Conservation (phyloP, 2,329 filamentous ascomycete species). For the Lachnum nothofagi region DNA sequence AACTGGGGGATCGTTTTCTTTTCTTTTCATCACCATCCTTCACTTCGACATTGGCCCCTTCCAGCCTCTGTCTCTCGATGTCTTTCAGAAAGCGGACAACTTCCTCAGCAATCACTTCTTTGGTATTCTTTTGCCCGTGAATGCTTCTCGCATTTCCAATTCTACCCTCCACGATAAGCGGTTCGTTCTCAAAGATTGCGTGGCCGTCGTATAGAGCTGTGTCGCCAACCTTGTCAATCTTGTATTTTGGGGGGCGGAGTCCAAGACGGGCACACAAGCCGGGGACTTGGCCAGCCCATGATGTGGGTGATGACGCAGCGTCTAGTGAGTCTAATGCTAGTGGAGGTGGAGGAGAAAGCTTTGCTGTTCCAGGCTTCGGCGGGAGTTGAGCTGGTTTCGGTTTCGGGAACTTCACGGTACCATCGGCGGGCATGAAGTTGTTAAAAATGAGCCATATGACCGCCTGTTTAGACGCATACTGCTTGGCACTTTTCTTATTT, state of each 20-base stretch:
- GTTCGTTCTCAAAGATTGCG: slow-evolving; percentile 28
- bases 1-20: slow-evolving; percentile 11
- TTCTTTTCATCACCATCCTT: slow-evolving; percentile 13
- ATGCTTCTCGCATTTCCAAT: slow-evolving; percentile 40
- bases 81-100: slow-evolving; percentile 37
- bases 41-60: too few relatives aligned
- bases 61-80: slow-evolving; percentile 32
- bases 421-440: slow-evolving; percentile 26
- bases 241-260: slow-evolving; percentile 24
- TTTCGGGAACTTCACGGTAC: slow-evolving; percentile 26
- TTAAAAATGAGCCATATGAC: slow-evolving; percentile 30
- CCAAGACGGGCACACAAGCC: slow-evolving; percentile 24
- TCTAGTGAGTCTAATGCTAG: neutral
- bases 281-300: slow-evolving; percentile 20
- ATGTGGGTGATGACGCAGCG: neutral
- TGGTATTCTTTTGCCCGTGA: slow-evolving; percentile 45
- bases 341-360: neutral
- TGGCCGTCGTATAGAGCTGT: slow-evolving; percentile 22
- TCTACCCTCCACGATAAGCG: slow-evolving; percentile 28
- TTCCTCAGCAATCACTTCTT: slow-evolving; percentile 42
- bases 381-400: neutral
- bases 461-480: slow-evolving; percentile 30
- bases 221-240: slow-evolving; percentile 15
- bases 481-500: slow-evolving; percentile 31
- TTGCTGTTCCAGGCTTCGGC: neutral